A percentile compares a stretch with the other conserved stretches of the same genome.
Conservation (phyloP, 768 basidiomycete genomes). For the Tulasnella sp. region DNA sequence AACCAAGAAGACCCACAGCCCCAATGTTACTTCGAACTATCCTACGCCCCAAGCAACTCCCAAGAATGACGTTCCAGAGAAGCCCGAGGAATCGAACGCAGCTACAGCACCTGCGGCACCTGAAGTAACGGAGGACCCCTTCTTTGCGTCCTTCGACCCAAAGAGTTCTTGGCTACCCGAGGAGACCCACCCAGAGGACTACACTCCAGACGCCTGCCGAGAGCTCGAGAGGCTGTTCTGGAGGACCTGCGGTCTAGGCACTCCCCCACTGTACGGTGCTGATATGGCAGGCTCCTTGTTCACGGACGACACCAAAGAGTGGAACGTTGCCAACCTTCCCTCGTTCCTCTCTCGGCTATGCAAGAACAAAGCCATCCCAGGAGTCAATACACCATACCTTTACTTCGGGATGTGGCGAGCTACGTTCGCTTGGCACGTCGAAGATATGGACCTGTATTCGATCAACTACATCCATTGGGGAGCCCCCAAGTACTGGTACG, state of each 20-base stretch:
- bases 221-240: constrained; percentile 85
- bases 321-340: constrained; percentile 92
- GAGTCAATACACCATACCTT: constrained; percentile 94
- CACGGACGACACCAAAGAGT: constrained; percentile 66
- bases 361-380: constrained; percentile 66
- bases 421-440: constrained; percentile 98
- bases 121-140: constrained; percentile 34
- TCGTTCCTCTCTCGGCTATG: constrained; percentile 74
- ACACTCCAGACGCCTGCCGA: constrained; percentile 79
- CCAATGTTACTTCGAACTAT: neutral
- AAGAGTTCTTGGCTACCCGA: constrained; percentile 71
- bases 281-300: constrained; percentile 72
- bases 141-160: constrained; percentile 66
- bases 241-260: constrained; percentile 82
- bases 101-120: neutral
- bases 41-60: neutral
- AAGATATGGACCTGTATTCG: constrained; percentile 98
- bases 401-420: constrained; percentile 99
- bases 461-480: constrained; percentile 99
- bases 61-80: neutral
- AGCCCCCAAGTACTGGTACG: constrained; percentile 92
- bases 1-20: neutral
- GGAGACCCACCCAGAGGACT: constrained; percentile 64
- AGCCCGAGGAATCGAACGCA: neutral
- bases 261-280: constrained; percentile 95